Conservation (phyloP, 805 yeast genomes). For the Saturnispora kantuleensis region DNA sequence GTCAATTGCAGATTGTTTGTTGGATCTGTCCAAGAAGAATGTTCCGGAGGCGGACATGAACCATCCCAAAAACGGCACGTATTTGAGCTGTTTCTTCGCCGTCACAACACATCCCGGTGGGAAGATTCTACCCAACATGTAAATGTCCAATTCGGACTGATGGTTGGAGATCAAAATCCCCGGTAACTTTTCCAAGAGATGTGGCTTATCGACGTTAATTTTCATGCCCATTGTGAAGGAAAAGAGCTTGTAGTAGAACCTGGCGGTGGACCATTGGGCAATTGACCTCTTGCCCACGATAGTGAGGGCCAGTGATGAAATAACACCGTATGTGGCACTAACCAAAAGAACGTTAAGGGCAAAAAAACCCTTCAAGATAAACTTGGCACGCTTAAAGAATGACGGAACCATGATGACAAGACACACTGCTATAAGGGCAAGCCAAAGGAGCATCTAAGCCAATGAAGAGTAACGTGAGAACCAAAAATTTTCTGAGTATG, state of each 20-base stretch:
- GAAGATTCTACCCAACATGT: slow-evolving; percentile 72
- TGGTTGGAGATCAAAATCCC: slow-evolving; percentile 81
- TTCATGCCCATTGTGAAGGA: slow-evolving; percentile 58
- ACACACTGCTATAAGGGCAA: background rate
- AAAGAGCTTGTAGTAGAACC: slow-evolving; percentile 61
- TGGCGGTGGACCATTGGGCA: slow-evolving; percentile 84
- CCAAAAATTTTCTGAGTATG: too few species aligned
- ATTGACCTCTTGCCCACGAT: slow-evolving; percentile 66
- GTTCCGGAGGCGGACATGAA: slow-evolving; percentile 89
- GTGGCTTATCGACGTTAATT: slow-evolving; percentile 59
- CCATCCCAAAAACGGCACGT: slow-evolving; percentile 92
- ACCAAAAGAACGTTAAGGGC: slow-evolving; percentile 45
- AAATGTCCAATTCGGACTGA: slow-evolving; percentile 81
- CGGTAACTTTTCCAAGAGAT: slow-evolving; percentile 50
- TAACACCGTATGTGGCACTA: slow-evolving; percentile 66
- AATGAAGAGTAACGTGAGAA: too few species aligned
- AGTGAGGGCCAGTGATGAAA: slow-evolving; percentile 60
- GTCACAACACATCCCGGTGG: slow-evolving; percentile 88
- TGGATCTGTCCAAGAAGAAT: slow-evolving; percentile 77
- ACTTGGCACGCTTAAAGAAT: slow-evolving; percentile 32
- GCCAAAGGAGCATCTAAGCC: slow-evolving; percentile 2
- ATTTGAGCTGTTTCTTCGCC: slow-evolving; percentile 76
- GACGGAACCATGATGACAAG: slow-evolving; percentile 9
- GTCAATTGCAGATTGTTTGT: slow-evolving; percentile 62
- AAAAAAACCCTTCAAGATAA: slow-evolving; percentile 44